Conservation (phyloP, 106 monocot genomes). For the Posidonia australis region DNA sequence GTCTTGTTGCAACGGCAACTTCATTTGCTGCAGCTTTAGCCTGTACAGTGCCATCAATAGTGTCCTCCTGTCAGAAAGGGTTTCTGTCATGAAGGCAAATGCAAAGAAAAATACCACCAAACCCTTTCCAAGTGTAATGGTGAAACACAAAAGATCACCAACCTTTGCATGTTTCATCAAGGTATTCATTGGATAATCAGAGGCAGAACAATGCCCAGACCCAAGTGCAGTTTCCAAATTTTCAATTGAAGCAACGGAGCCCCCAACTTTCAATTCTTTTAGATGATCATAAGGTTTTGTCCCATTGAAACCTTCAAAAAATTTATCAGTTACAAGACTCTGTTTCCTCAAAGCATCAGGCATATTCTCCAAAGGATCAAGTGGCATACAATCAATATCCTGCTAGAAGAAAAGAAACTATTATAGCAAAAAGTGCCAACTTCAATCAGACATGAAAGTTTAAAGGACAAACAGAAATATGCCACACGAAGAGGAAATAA, state of each 20-base stretch:
- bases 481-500: background rate
- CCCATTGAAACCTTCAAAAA: slow-evolving; percentile 42
- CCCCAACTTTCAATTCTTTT: slow-evolving; percentile 45
- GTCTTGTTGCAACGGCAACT: slow-evolving; percentile 69
- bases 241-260: slow-evolving; percentile 24
- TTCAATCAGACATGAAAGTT: background rate
- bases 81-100: background rate
- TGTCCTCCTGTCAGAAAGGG: slow-evolving; percentile 56
- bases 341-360: slow-evolving; percentile 67
- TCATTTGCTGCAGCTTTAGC: slow-evolving; percentile 89
- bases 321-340: slow-evolving; percentile 34
- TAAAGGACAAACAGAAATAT: background rate
- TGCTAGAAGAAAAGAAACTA: slow-evolving; percentile 14
- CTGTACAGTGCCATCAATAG: slow-evolving; percentile 71
- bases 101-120: background rate
- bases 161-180: slow-evolving; percentile 93
- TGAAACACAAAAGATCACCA: slow-evolving; percentile 4
- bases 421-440: background rate
- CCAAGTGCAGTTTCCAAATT: slow-evolving; percentile 34
- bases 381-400: slow-evolving; percentile 96
- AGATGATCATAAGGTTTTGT: slow-evolving; percentile 35
- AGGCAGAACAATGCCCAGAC: slow-evolving; percentile 24
- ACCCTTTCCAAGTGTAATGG: background rate
- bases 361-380: slow-evolving; percentile 68
- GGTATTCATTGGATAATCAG: slow-evolving; percentile 63